Conservation (phyloP, 495 filamentous ascomycete genomes). For the Eremomyces bilateralis region DNA sequence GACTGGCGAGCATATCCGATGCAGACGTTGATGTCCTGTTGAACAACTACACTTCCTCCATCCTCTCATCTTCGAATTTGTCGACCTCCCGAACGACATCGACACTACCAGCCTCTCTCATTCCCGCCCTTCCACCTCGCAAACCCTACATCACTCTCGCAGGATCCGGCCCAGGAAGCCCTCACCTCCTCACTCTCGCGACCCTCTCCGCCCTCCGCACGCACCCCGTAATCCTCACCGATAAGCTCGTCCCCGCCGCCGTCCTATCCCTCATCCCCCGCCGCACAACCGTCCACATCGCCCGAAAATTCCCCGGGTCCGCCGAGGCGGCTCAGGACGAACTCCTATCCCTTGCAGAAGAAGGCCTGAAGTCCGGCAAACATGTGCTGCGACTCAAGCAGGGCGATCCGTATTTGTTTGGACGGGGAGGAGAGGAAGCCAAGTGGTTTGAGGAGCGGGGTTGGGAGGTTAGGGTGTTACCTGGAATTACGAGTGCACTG, state of each 20-base stretch:
- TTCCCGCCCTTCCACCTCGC: constrained; percentile 4
- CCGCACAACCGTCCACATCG: constrained; percentile 72
- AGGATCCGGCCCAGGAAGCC: constrained; percentile 83
- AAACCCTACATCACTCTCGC: constrained; percentile 63
- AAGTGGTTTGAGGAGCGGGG: constrained; percentile 63
- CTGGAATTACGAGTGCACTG: constrained; percentile 75
- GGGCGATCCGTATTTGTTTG: constrained; percentile 91
- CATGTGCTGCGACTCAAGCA: constrained; percentile 83
- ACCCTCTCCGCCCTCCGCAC: constrained; percentile 66
- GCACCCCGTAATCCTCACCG: constrained; percentile 77
- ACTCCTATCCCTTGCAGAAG: constrained; percentile 58
- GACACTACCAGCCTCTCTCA: neutral
- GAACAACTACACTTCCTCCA: constrained; percentile 30
- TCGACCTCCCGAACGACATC: constrained; percentile 7
- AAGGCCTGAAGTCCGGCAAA: constrained; percentile 45
- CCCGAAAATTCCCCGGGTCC: constrained; percentile 93
- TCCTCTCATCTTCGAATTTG: constrained; percentile 3
- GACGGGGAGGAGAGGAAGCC: constrained; percentile 79
- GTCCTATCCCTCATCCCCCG: constrained; percentile 80
- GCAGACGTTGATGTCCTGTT: constrained; percentile 55
- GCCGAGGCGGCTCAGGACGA: constrained; percentile 86
- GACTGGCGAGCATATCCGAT: constrained; percentile 59
- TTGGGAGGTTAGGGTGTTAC: constrained; percentile 49
- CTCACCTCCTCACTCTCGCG: constrained; percentile 72
- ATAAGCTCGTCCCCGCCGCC: constrained; percentile 82